Evolutionary conservation across 495 filamentous ascomycete genomes (phyloP).

Genomic region (Talaromyces borbonicus): DNA sequence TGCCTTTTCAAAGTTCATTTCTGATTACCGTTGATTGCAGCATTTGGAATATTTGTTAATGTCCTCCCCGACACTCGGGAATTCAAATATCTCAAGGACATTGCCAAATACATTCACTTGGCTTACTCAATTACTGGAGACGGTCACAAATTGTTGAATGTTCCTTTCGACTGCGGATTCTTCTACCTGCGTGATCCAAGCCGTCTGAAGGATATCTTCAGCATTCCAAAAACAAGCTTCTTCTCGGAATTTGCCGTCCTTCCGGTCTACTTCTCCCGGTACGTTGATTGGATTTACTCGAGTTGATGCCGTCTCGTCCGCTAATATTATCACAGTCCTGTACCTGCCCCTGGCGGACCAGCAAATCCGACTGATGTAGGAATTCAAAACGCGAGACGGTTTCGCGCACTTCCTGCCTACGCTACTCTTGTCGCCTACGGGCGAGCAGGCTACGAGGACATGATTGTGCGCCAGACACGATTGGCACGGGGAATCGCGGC

Average conservation of each 20-base stretch:
- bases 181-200: slow-evolving; percentile 38
- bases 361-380: slow-evolving; percentile 39
- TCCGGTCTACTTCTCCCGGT: slow-evolving; percentile 2
- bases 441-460: slow-evolving; percentile 45
- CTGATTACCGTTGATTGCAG: slow-evolving; percentile 27
- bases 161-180: slow-evolving; percentile 74
- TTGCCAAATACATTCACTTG: slow-evolving; percentile 49
- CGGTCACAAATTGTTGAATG: slow-evolving; percentile 69
- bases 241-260: neutral
- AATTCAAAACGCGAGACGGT: slow-evolving; percentile 69
- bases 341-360: neutral
- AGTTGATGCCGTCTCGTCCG: too few species aligned
- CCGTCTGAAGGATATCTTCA: slow-evolving; percentile 2
- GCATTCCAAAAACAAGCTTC: slow-evolving; percentile 1
- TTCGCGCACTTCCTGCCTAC: slow-evolving; percentile 69
- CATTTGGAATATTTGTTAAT: slow-evolving; percentile 67
- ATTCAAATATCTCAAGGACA: slow-evolving; percentile 35
- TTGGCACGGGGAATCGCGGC: slow-evolving; percentile 50
- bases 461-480: slow-evolving; percentile 53
- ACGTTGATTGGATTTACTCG: too few species aligned
- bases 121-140: slow-evolving; percentile 69
- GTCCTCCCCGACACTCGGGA: slow-evolving; percentile 39
- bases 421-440: slow-evolving; percentile 58
- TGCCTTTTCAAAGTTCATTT: neutral
- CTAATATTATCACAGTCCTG: neutral